Percentiles rank a stretch among this genome's conserved stretches.
These are phyloP conservation scores for Chaetomiaceae sp. DNA, from an alignment of 2,329 filamentous ascomycete genomes.

Conservation along the genomic window DNA sequence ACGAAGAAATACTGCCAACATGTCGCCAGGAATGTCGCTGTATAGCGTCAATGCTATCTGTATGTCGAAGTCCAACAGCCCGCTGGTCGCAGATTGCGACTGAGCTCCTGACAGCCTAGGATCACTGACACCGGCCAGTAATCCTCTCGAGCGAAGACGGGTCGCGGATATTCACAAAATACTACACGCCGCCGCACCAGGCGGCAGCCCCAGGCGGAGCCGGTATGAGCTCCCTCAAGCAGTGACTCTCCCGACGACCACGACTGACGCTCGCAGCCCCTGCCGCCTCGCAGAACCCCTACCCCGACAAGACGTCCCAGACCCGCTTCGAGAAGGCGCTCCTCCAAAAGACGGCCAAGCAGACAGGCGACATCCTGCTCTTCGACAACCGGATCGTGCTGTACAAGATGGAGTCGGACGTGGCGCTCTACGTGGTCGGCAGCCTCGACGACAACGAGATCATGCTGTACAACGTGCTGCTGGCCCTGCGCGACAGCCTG, in stretches of 20 bases:
- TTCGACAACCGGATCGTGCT: constrained; percentile 96
- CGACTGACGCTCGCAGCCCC: constrained; percentile 28
- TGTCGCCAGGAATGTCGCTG: constrained; percentile 72
- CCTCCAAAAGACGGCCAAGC: constrained; percentile 92
- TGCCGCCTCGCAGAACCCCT: constrained; percentile 63
- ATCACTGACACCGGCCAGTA: constrained; percentile 20
- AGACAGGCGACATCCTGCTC: constrained; percentile 90
- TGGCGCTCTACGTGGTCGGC: constrained; percentile 93
- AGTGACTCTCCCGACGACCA: neutral
- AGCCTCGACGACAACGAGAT: constrained; percentile 94
- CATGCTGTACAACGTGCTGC: constrained; percentile 86
- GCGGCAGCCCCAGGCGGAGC: constrained; percentile 28
- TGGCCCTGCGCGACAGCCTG: constrained; percentile 85
- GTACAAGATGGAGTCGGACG: constrained; percentile 96
- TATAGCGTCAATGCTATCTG: constrained; percentile 69
- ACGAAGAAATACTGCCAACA: constrained; percentile 35
- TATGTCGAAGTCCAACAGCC: constrained; percentile 11
- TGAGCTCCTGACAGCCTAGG: neutral
- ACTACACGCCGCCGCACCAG: constrained; percentile 66
- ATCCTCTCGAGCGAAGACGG: constrained; percentile 83
- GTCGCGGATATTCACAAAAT: constrained; percentile 88
- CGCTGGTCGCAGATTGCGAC: neutral
- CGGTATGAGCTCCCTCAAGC: constrained; percentile 18
- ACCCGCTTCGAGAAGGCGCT: constrained; percentile 96
- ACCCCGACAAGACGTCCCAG: constrained; percentile 86